Conservation (phyloP, 768 basidiomycete genomes). For the Serendipita sp. region DNA sequence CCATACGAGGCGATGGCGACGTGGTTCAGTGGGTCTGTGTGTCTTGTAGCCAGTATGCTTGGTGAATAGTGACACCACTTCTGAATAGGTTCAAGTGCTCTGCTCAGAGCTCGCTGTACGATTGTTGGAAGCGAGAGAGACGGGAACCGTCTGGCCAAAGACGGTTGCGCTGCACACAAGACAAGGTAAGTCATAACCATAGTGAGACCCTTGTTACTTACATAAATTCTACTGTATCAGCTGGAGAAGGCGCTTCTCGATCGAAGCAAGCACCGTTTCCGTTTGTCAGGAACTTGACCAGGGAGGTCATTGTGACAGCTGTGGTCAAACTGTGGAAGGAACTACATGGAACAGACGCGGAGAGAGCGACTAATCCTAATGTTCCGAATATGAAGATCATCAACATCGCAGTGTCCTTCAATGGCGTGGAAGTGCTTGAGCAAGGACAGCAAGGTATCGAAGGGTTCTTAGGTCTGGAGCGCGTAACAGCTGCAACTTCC, state of each 20-base stretch:
- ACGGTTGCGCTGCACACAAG: constrained; percentile 66
- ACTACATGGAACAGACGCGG: constrained; percentile 39
- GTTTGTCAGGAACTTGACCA: constrained; percentile 54
- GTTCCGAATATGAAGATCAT: constrained; percentile 42
- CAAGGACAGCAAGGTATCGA: constrained; percentile 77
- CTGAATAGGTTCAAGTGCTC: constrained; percentile 32
- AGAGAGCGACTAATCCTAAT: constrained; percentile 16
- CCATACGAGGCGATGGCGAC: constrained; percentile 55
- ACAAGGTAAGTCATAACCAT: constrained; percentile 34
- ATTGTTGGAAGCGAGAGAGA: constrained; percentile 64
- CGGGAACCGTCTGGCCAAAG: constrained; percentile 80
- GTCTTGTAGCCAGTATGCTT: too few relatives aligned
- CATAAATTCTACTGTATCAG: neutral
- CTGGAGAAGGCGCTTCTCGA: constrained; percentile 48
- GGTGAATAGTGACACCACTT: too few relatives aligned
- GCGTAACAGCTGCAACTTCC: constrained; percentile 11
- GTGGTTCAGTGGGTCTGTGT: constrained; percentile 76
- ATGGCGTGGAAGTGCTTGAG: constrained; percentile 60
- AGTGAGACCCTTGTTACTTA: neutral
- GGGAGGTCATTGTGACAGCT: constrained; percentile 58
- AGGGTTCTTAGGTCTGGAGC: constrained; percentile 43
- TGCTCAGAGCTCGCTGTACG: constrained; percentile 81
- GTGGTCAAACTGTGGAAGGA: constrained; percentile 81
- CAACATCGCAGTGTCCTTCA: constrained; percentile 56
- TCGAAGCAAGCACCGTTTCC: constrained; percentile 86